Percentiles rank a stretch among this genome's conserved stretches.
Conservation (phyloP, 768 basidiomycete genomes). For the Mycena albidolilacea region DNA sequence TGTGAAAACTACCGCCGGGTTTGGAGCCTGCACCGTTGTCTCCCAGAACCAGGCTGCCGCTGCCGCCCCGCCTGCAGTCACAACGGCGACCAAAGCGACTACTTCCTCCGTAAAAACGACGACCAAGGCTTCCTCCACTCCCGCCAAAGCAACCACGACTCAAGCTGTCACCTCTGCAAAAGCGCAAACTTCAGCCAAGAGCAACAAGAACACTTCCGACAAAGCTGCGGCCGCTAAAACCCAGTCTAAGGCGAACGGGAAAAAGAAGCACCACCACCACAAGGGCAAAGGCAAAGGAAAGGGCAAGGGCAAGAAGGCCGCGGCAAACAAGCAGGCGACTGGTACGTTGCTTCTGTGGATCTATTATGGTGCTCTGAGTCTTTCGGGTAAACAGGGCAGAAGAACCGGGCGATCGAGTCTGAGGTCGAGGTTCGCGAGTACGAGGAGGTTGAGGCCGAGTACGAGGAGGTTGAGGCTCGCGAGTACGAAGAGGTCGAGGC, state of each 20-base stretch:
- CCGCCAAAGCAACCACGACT: conserved; percentile 32
- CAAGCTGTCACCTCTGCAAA: conserved; percentile 8
- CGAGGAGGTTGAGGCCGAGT: conserved; percentile 5
- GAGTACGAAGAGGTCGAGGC: background rate
- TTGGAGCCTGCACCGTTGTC: conserved; percentile 70
- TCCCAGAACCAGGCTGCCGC: conserved; percentile 44
- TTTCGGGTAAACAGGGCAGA: background rate
- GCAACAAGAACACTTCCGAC: background rate
- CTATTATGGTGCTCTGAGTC: background rate
- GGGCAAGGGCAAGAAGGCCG: background rate
- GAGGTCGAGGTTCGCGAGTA: conserved; percentile 19
- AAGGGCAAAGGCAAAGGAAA: background rate
- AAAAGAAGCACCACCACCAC: conserved; percentile 17
- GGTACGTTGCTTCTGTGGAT: background rate
- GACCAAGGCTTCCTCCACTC: conserved; percentile 24
- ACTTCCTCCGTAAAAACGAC: conserved; percentile 35
- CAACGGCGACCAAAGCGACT: conserved; percentile 30
- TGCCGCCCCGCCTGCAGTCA: conserved; percentile 20
- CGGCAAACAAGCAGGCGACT: background rate
- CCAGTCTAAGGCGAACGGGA: background rate
- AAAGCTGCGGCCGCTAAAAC: conserved; percentile 2
- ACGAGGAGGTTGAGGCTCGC: background rate
- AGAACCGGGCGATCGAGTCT: background rate
- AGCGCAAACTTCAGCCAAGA: background rate
- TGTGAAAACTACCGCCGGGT: conserved; percentile 46